A percentile compares a stretch with the other conserved stretches of the same genome.
Evolutionary conservation across 2,329 filamentous ascomycete genomes (phyloP).

Genomic region (Exophiala phaeomuriformis): DNA sequence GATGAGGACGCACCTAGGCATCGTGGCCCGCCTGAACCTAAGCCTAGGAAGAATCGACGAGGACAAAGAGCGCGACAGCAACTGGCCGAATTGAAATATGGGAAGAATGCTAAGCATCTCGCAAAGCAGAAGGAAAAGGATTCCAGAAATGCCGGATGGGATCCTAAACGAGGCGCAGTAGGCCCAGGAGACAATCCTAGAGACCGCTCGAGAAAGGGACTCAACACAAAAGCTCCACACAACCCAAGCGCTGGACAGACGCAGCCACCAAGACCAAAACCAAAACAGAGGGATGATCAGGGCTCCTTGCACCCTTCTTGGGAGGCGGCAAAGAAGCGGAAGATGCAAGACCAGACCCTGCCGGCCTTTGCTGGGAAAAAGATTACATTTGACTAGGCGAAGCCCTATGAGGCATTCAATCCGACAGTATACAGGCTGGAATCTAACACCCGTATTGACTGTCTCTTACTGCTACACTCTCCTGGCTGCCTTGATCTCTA

Average conservation of each 20-base stretch:
- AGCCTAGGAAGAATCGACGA: slow-evolving; percentile 49
- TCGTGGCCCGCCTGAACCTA: slow-evolving; percentile 27
- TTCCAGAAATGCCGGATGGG: slow-evolving; percentile 50
- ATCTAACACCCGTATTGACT: too few species aligned
- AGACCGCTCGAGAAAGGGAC: slow-evolving; percentile 6
- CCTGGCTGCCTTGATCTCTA: too few species aligned
- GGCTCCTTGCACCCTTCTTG: slow-evolving; percentile 57
- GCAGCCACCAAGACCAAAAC: slow-evolving; percentile 3
- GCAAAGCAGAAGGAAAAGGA: slow-evolving; percentile 36
- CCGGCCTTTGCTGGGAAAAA: slow-evolving; percentile 53
- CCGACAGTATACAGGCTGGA: too few species aligned
- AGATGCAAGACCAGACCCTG: slow-evolving; percentile 44
- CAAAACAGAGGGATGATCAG: slow-evolving; percentile 34
- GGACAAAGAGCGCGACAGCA: slow-evolving; percentile 56
- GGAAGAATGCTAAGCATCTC: slow-evolving; percentile 52
- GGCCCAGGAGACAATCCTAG: slow-evolving; percentile 2
- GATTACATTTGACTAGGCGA: slow-evolving; percentile 45
- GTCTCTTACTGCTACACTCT: too few species aligned
- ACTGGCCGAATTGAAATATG: slow-evolving; percentile 57
- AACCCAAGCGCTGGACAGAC: slow-evolving; percentile 3
- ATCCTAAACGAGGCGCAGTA: slow-evolving; percentile 51
- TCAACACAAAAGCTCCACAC: slow-evolving; percentile 23
- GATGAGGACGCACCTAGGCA: slow-evolving; percentile 41
- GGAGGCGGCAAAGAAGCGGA: slow-evolving; percentile 55
- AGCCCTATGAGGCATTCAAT: neutral